These are phyloP conservation scores for Skeletonema menzelii DNA, from an alignment of 108 stramenopile species.

Conservation along the genomic window DNA sequence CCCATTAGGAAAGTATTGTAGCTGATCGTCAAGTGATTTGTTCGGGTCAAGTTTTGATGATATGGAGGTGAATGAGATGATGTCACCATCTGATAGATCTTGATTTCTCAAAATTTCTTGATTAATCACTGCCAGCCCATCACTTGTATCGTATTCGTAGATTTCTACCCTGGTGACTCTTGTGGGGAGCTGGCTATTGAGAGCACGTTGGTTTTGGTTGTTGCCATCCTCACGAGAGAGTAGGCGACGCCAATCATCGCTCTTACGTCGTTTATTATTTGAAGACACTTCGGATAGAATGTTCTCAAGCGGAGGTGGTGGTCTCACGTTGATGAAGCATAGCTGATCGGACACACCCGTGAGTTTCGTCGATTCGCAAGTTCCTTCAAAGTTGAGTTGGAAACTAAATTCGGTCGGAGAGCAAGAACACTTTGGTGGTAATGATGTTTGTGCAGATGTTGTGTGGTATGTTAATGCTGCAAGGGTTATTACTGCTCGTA, in stretches of 20 bases:
- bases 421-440: constrained; percentile 2
- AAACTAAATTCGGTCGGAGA: constrained; percentile 9
- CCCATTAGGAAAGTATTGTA: constrained; percentile 13
- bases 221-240: too few relatives aligned
- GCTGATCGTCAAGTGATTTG: constrained; percentile 9
- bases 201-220: not conserved
- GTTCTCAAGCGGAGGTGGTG: not conserved
- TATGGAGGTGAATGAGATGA: constrained; percentile 3
- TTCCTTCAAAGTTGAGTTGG: constrained; percentile 2
- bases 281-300: not conserved
- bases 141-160: constrained; percentile 6
- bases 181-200: not conserved
- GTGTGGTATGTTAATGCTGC: not conserved
- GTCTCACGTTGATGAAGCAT: not conserved
- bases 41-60: not conserved
- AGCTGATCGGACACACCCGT: not conserved
- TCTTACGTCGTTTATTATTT: too few relatives aligned
- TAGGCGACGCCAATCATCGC: too few relatives aligned
- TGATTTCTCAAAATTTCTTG: constrained; percentile 24
- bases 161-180: not conserved
- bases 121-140: constrained; percentile 13
- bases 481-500: not conserved
- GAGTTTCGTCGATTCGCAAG: constrained; percentile 1
- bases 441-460: not conserved
- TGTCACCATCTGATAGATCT: not conserved